phyloP scores from a whole-genome alignment of 2,329 filamentous ascomycete genomes.

The Incumbomyces delicatus region DNA sequence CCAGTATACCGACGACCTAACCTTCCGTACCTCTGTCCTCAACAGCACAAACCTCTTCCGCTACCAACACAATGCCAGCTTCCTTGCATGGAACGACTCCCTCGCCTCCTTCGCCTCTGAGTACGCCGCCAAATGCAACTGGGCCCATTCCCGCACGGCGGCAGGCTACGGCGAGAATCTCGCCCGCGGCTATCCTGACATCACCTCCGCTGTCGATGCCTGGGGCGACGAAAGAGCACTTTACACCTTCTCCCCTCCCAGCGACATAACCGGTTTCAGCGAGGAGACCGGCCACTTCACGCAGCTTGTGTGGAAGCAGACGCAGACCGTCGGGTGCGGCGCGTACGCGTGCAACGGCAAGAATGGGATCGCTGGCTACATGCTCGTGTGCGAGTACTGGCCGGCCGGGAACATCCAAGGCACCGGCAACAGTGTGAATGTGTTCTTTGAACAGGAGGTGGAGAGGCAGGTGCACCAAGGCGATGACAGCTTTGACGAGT shows the following conservation, averaged over 20 bases:
- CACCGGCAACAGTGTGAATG: slow-evolving; percentile 10
- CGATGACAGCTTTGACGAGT: slow-evolving; percentile 11
- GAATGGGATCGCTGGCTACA: slow-evolving; percentile 45
- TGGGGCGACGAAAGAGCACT: slow-evolving; percentile 54
- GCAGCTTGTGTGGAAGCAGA: slow-evolving; percentile 61
- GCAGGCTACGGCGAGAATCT: slow-evolving; percentile 74
- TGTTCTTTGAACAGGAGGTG: slow-evolving; percentile 20
- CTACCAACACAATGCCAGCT: slow-evolving; percentile 48
- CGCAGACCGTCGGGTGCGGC: slow-evolving; percentile 50
- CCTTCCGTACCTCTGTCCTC: slow-evolving; percentile 47
- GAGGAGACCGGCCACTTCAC: slow-evolving; percentile 61
- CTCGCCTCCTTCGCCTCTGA: slow-evolving; percentile 45
- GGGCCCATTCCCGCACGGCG: slow-evolving; percentile 45
- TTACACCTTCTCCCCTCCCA: slow-evolving; percentile 49
- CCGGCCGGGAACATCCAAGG: slow-evolving; percentile 53
- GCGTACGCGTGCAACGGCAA: slow-evolving; percentile 31
- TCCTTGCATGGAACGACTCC: slow-evolving; percentile 56
- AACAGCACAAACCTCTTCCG: slow-evolving; percentile 60
- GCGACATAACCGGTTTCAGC: slow-evolving; percentile 39
- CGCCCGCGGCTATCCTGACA: slow-evolving; percentile 55
- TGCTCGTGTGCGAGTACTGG: slow-evolving; percentile 61
- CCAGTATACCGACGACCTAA: slow-evolving; percentile 33
- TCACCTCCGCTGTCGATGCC: slow-evolving; percentile 48
- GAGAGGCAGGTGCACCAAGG: slow-evolving; percentile 11
- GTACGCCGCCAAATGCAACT: slow-evolving; percentile 39